A percentile compares a stretch with the other conserved stretches of the same genome.
Evolutionary conservation across 2,329 filamentous ascomycete genomes (phyloP).

Genomic region (Fusarium redolens): DNA sequence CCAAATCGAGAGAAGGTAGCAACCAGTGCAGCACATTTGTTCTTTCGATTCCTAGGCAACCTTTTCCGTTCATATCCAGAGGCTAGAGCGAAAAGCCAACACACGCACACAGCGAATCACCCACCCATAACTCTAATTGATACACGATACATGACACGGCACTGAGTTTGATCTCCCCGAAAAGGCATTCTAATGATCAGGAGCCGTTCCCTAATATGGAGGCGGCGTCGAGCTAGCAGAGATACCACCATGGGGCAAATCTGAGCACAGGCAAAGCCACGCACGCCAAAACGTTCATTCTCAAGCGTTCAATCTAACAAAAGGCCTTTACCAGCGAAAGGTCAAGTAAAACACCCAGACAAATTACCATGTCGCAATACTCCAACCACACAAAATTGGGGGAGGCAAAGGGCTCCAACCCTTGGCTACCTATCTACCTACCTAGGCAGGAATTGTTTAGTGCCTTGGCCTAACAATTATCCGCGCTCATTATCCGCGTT

Average conservation of each 20-base stretch:
- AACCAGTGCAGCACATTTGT: background rate
- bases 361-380: constrained; percentile 18
- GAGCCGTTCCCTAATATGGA: constrained; percentile 36
- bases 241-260: constrained; percentile 20
- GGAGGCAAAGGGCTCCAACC: constrained; percentile 28
- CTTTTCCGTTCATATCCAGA: constrained; percentile 2
- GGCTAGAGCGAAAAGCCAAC: constrained; percentile 7
- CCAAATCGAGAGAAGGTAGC: background rate
- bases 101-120: constrained; percentile 2
- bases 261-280: constrained; percentile 27
- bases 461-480: constrained; percentile 24
- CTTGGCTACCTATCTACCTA: background rate
- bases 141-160: constrained; percentile 1
- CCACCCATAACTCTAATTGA: constrained; percentile 13
- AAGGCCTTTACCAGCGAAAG: background rate
- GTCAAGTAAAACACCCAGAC: background rate
- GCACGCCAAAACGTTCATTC: constrained; percentile 32
- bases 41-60: background rate
- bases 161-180: constrained; percentile 11
- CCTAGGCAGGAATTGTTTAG: constrained; percentile 10
- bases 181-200: constrained; percentile 20
- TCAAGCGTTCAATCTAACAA: constrained; percentile 22
- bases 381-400: constrained; percentile 11
- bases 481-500: constrained; percentile 25
- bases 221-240: constrained; percentile 36